Base-by-base conservation (phyloP, 164 flowering plant species). In the Annona cherimola region DNA sequence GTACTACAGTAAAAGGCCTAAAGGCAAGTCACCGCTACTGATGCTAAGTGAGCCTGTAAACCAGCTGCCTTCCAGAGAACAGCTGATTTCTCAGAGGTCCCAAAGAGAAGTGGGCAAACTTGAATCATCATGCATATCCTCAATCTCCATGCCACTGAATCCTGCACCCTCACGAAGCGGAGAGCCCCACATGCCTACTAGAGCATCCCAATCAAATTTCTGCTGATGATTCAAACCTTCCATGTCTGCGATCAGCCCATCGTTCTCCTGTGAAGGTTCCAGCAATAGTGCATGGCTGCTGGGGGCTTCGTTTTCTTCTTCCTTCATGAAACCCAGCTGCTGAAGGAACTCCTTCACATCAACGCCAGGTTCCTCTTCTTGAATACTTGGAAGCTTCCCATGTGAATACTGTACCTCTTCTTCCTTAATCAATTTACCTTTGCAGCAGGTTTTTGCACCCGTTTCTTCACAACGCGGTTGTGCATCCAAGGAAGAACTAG, bases 291-390 rank as follows among this genome's bases (percentile, higher is more conserved):
- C 66, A 14, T 78, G 74, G 45, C 62, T 78, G 50, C 59, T 75
- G 12, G 67, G 81, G 46, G 79, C 65, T 65, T 45, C 81, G 42
- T 62, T 74, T 18, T 86, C 90, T 18, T 86, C 90, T 63, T 80
- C 86, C 78, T 90, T 89, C 50, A 93, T 74, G 43, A 95, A 75
- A 1, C 99, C 98, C 55, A 93, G 68, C 76, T 93, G 96, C 81
- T 95, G 90, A 54, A 95, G 94, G 74, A 95, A 95, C 79, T 93
- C 99, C 43, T 83, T 82, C 1, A 95, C 85, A 78, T 95, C 99
- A 81, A 95, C 87, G 83, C 91, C 94, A 45, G 96, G 96, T 78
- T 86, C 90, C 82, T 88, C 88, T 68, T 74, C 79, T 2, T 45
- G 45, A 61, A 41, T 68, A 40, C 43, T 76, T 6, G 55, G 12